Conservation (phyloP, 2,329 filamentous ascomycete species). For the Aspergillus thermomutatus region DNA sequence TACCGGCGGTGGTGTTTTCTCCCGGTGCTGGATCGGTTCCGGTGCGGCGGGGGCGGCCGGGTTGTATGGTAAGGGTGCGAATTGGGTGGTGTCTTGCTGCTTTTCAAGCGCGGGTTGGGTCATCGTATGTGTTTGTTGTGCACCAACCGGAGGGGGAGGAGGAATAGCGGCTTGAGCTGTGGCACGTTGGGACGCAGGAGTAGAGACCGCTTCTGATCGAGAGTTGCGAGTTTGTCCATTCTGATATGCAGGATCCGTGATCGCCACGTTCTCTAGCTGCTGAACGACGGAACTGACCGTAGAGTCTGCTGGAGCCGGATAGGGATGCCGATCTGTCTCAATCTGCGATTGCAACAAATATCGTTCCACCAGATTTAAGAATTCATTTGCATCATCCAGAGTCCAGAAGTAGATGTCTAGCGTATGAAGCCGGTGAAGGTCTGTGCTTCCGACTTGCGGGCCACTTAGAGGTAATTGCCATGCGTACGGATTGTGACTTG, state of each 20-base stretch:
- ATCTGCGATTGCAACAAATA: conserved; percentile 41
- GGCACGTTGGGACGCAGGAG: conserved; percentile 15
- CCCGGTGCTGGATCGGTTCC: conserved; percentile 62
- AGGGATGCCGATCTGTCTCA: conserved; percentile 48
- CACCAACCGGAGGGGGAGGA: conserved; percentile 23
- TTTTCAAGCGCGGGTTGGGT: conserved; percentile 16
- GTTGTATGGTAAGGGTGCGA: conserved; percentile 60
- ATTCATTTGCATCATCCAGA: conserved; percentile 53
- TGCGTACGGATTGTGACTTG: conserved; percentile 38
- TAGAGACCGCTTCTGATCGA: conserved; percentile 25
- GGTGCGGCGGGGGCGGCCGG: conserved; percentile 64
- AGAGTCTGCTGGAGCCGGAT: conserved; percentile 32
- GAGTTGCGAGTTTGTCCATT: conserved; percentile 43
- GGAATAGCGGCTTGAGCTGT: conserved; percentile 22
- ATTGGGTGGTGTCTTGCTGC: conserved; percentile 32
- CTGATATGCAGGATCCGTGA: conserved; percentile 50
- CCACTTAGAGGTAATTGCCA: conserved; percentile 58
- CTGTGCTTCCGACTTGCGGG: conserved; percentile 50
- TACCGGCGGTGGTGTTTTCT: conserved; percentile 62
- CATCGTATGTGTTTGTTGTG: conserved; percentile 12
- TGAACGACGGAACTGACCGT: conserved; percentile 60
- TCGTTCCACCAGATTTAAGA: conserved; percentile 46
- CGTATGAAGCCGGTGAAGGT: conserved; percentile 54
- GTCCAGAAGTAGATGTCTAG: conserved; percentile 65
- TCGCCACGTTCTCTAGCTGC: conserved; percentile 60